Evolutionary conservation across 257 asterid species (phyloP), one percentile per base, ranked within the genome.

Genomic region (Scutellaria barbata): DNA sequence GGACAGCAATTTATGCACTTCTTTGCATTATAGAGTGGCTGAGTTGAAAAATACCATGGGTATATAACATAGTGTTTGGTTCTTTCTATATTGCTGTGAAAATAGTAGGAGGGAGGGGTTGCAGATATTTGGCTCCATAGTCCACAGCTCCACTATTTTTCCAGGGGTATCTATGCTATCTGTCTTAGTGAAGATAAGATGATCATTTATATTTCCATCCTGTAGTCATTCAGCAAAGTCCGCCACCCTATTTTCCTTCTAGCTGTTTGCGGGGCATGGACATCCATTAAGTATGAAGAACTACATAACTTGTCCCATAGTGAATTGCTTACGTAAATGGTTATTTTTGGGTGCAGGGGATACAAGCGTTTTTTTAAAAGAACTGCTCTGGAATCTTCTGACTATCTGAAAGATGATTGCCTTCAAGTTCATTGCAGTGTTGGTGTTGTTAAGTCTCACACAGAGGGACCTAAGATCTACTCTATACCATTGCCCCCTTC

Each of bases 391-490:
- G 98, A 93, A 76, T 22, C 87, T 67, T 93, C 98, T 10, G 96
- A 90, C 76, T 93, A 87, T 85, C 87, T 93, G 76, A 86, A 84
- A 78, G 92, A 90, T 76, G 98, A 93, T 71, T 87, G 89, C 77
- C 94, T 93, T 73, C 87, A 83, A 63, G 94, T 93, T 81, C 96
- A 83, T 74, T 93, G 98, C 74, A 86, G 87, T 62, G 97, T 93
- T 65, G 98, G 98, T 76, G 96, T 93, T 66, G 98, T 93, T 51
- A 85, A 80, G 81, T 88, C 98, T 54, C 95, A 63, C 77, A 87
- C 98, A 1, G 88, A 89, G 76, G 92, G 95, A 30, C 98, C 97
- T 72, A 93, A 87, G 86, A 81, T 85, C 45, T 90, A 87, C 75
- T 73, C 92, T 52, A 89, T 93, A 53, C 79, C 90, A 13, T 75